Evolutionary conservation across 306 rosid genomes (phyloP), one percentile per base, ranked within the genome.

Genomic region (Vigna angularis): DNA sequence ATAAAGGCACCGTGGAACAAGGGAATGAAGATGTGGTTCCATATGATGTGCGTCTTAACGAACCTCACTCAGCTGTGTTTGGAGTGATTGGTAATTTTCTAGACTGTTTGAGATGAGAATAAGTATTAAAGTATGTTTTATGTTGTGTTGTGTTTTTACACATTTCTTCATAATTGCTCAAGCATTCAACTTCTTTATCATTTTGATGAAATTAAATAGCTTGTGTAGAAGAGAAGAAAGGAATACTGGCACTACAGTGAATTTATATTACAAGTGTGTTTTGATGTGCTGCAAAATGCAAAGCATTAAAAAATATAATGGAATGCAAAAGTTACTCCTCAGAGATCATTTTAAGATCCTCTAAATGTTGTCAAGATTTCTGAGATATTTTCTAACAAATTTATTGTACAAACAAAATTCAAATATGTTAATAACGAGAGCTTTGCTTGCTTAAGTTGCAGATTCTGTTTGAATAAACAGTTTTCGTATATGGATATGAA

Each of bases 21-120:
- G 58, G 53, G 55, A 81, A 70, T 5, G 79, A 78, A 17, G 62
- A 9, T 63, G 85, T 69, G 36, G 11, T 28, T 84, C 81, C 98
- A 13, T 90, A 89, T 71, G 97, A 94, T 83, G 76, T 63, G 57
- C 82, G 89, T 59, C 97, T 94, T 63, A 75, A 12, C 59, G 91
- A 87, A 79, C 95, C 98, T 70, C 92, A 90, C 69, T 85, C 95
- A 44, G 90, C 97, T 71, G 70, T 94, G 66, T 90, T 95, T 62
- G 95, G 95, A 85, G 83, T 86, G 55, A 32, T 92, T 5, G 98
- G 98, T 94, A 87, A 86, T 38, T 66, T 78, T 72, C 6, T 79
- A 61, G n/a, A 45, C 56, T 77, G 66, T 79, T 66, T 58, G 26
- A 58, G 73, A 58, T 32, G 13, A 73, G 53, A 78, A 73, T 58